Evolutionary conservation across 148 eudicot species (phyloP).

Genomic region (Rhododendron williamsianum): DNA sequence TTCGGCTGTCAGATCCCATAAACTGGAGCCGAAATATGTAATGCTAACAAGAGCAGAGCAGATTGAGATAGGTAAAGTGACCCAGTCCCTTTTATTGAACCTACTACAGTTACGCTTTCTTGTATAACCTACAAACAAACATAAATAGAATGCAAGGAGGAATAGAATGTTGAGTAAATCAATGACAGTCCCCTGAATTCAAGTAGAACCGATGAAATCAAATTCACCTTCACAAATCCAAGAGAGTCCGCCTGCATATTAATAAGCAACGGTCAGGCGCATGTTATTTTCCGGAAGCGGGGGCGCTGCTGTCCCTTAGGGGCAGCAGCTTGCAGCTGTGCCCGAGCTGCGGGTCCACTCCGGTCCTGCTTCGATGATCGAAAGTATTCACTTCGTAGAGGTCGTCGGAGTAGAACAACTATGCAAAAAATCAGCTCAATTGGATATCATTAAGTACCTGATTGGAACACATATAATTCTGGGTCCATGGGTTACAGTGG

Average conservation of each 20-base stretch:
- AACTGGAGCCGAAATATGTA: constrained; percentile 26
- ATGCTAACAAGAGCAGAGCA: constrained; percentile 39
- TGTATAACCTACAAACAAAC: constrained; percentile 12
- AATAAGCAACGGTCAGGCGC: not conserved
- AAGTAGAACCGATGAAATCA: constrained; percentile 19
- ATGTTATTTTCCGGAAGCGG: not conserved
- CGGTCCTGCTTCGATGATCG: too few species aligned
- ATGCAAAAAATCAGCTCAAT: too few species aligned
- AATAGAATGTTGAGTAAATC: constrained; percentile 36
- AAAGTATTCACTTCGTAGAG: too few species aligned
- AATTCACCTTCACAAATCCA: constrained; percentile 29
- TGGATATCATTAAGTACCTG: too few species aligned
- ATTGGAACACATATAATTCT: too few species aligned
- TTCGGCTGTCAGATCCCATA: constrained; percentile 12
- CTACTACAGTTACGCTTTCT: constrained; percentile 2
- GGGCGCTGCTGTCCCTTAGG: too few species aligned
- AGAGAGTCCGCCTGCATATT: constrained; percentile 19
- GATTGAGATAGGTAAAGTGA: constrained; percentile 18
- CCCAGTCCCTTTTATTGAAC: constrained; percentile 21
- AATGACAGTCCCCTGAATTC: constrained; percentile 28
- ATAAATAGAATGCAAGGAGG: constrained; percentile 30
- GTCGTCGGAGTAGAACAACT: too few species aligned
- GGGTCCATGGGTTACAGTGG: too few species aligned
- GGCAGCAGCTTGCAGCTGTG: too few species aligned
- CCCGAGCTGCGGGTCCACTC: too few species aligned